A percentile compares a stretch with the other conserved stretches of the same genome.
Conservation (phyloP, 371 early-diverging fungal genomes). For the Agmasoma carcini region DNA sequence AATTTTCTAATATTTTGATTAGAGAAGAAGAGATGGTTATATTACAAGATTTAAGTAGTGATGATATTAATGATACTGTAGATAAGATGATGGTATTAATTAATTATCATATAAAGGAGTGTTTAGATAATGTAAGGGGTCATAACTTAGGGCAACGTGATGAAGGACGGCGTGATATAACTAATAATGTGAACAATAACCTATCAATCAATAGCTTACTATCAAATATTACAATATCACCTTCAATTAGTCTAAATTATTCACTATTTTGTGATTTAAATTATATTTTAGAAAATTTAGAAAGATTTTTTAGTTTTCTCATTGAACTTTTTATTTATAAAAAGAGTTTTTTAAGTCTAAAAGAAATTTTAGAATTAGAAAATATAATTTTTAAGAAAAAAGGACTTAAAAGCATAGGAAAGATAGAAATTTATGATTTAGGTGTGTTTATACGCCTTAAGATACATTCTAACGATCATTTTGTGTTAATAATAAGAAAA, state of each 20-base stretch:
- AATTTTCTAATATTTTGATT: slow-evolving; percentile 28
- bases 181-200: too few relatives aligned
- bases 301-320: slow-evolving; percentile 35
- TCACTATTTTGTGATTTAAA: slow-evolving; percentile 38
- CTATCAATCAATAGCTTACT: too few relatives aligned
- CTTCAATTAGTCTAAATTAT: too few relatives aligned
- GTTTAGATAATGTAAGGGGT: too few relatives aligned
- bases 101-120: too few relatives aligned
- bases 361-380: slow-evolving; percentile 12
- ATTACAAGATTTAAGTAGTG: slow-evolving; percentile 8
- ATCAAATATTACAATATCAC: too few relatives aligned
- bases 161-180: too few relatives aligned
- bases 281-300: slow-evolving; percentile 38
- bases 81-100: too few relatives aligned
- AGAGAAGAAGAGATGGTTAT: slow-evolving; percentile 32
- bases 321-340: slow-evolving; percentile 18
- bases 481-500: not conserved
- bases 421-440: not conserved
- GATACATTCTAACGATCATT: not conserved
- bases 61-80: too few relatives aligned
- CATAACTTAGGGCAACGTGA: too few relatives aligned
- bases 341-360: slow-evolving; percentile 5
- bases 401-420: not conserved
- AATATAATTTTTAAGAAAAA: slow-evolving; percentile 1
- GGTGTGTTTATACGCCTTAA: not conserved